phyloP scores from a whole-genome alignment of 2,329 filamentous ascomycete genomes.

The Aphanoascus verrucosus region DNA sequence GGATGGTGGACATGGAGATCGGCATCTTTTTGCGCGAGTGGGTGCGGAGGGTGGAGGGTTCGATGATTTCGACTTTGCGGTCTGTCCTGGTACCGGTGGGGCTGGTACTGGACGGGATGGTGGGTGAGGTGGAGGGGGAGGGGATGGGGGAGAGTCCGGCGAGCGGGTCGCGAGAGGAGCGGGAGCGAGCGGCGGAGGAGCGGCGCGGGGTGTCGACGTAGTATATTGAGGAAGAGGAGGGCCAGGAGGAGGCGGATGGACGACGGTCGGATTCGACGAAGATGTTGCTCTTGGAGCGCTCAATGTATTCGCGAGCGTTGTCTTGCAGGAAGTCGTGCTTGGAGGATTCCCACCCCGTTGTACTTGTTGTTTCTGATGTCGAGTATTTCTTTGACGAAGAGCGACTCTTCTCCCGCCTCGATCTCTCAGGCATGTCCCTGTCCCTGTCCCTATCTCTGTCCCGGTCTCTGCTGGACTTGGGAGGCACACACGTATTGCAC shows the following conservation, averaged over 20 bases:
- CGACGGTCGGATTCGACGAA: constrained; percentile 20
- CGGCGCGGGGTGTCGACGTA: constrained; percentile 26
- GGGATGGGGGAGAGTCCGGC: background rate
- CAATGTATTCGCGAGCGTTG: constrained; percentile 32
- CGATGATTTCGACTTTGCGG: constrained; percentile 23
- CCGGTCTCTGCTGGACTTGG: too few species aligned
- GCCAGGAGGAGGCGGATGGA: constrained; percentile 23
- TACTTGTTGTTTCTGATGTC: too few species aligned
- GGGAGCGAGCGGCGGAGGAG: constrained; percentile 23
- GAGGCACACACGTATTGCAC: too few species aligned
- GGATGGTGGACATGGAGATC: too few species aligned
- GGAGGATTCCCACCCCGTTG: constrained; percentile 19
- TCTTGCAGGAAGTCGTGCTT: constrained; percentile 27
- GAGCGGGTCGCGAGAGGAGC: constrained; percentile 17
- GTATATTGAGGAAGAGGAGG: constrained; percentile 23
- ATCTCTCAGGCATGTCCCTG: constrained; percentile 11
- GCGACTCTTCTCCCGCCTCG: background rate
- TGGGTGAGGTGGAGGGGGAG: too few species aligned
- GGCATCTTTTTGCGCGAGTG: constrained; percentile 19
- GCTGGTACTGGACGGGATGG: too few species aligned
- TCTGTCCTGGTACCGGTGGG: constrained; percentile 18
- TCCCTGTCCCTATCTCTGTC: too few species aligned
- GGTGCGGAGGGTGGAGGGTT: constrained; percentile 26
- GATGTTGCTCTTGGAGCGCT: constrained; percentile 22
- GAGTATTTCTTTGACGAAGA: background rate